A percentile compares a stretch with the other conserved stretches of the same genome.
These are phyloP conservation scores for Aspergillus nomiae DNA, from an alignment of 2,329 filamentous ascomycete genomes.

Conservation along the genomic window DNA sequence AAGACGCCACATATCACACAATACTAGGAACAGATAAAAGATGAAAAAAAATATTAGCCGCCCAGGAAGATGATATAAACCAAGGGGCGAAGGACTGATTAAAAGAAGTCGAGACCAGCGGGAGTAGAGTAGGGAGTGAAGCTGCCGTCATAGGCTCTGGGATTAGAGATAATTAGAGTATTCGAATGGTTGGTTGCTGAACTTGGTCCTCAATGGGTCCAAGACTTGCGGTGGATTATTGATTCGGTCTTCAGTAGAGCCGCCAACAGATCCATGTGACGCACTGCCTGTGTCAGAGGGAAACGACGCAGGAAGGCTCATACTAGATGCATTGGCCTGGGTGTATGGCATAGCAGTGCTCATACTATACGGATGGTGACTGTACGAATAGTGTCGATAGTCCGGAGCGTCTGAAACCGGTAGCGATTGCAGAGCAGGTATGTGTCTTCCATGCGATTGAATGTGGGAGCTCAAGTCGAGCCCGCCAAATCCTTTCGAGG, in stretches of 20 bases:
- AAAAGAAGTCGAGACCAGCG: not conserved
- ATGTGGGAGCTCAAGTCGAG: constrained; percentile 32
- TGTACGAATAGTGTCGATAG: constrained; percentile 37
- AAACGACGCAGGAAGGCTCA: constrained; percentile 39
- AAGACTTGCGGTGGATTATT: constrained; percentile 24
- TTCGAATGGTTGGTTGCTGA: constrained; percentile 31
- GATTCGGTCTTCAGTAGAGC: constrained; percentile 27
- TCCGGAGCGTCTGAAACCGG: constrained; percentile 37
- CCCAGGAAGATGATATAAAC: constrained; percentile 3
- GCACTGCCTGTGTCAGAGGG: constrained; percentile 29
- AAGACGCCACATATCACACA: not conserved
- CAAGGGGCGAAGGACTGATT: constrained; percentile 4
- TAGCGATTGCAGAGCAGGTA: constrained; percentile 33
- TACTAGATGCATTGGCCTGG: constrained; percentile 36
- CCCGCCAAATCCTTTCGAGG: constrained; percentile 27
- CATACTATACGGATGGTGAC: constrained; percentile 29
- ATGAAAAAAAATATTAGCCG: not conserved
- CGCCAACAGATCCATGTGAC: constrained; percentile 18
- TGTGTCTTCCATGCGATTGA: constrained; percentile 27
- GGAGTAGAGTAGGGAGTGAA: not conserved
- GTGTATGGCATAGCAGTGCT: constrained; percentile 33
- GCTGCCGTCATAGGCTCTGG: no score
- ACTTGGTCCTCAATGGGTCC: constrained; percentile 31
- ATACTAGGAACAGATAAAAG: not conserved
- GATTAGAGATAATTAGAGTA: constrained; percentile 31